phyloP scores from a whole-genome alignment of 2,329 filamentous ascomycete species.

The Cytospora schulzeri region DNA sequence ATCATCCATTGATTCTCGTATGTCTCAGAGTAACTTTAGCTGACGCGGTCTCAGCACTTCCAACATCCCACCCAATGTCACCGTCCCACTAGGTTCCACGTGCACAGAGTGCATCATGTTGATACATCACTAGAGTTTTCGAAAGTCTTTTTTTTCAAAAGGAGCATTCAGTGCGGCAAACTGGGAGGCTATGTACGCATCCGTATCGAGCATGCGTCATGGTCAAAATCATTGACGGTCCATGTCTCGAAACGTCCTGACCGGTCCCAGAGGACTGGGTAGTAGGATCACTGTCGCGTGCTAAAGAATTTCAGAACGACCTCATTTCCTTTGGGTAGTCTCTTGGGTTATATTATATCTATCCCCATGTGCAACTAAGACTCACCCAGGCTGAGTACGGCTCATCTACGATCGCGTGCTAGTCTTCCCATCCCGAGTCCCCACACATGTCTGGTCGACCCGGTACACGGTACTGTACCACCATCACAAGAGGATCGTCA shows the following conservation, averaged over 20 bases:
- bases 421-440: neutral
- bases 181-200: no score
- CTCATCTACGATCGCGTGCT: neutral
- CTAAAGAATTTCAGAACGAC: neutral
- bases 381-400: no score
- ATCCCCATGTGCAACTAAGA: neutral
- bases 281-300: neutral
- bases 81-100: neutral
- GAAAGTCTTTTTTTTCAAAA: neutral
- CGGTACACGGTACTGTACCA: neutral
- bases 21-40: constrained; percentile 3
- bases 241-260: neutral
- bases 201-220: neutral
- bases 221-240: neutral
- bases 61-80: constrained; percentile 4
- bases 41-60: constrained; percentile 20
- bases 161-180: neutral
- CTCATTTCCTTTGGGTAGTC: neutral
- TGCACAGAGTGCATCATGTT: neutral
- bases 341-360: neutral
- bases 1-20: neutral
- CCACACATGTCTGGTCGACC: neutral
- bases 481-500: neutral
- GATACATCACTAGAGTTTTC: neutral
- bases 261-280: neutral